Evolutionary conservation across 345 rosid genomes (phyloP), one percentile per base, ranked within the genome.

Genomic region (Microthlaspi erraticum): DNA sequence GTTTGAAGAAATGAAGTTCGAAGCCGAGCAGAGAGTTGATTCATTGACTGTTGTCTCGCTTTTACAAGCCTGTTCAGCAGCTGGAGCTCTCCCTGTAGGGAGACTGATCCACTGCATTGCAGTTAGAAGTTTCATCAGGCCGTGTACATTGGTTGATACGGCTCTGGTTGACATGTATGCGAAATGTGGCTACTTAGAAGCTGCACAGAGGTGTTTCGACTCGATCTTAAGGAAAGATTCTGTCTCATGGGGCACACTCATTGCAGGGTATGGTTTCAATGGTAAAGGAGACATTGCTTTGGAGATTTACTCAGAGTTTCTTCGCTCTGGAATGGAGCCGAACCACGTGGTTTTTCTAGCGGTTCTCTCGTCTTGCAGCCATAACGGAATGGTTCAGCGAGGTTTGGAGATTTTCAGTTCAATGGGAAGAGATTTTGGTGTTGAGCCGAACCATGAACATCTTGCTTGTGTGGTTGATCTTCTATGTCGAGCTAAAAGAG

Each of bases 111-210:
- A 92, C 75, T 66, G 82, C 79, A 79, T 83, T 65, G 66, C 76
- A 53, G 71, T 87, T 31, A 82, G 95, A 75, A 77, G 51, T 66
- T 81, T 59, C 58, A 72, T 85, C 66, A 75, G 79, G 73, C 81
- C 79, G 19, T 85, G 74, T 70, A 70, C 78, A 32, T 55, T 78
- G 60, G 81, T 85, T 61, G 80, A 76, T 56, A 92, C 90, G 51
- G 88, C 91, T 72, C 72, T 92, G 52, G 79, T 87, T 72, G 93
- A 88, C 82, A 83, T 86, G 86, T 92, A 92, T 69, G 82, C 83
- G 52, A 92, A 92, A 83, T 88, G 95, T 54, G 91, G 98, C 38
- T 68, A 76, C 73, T 69, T 90, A 73, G 82, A 75, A 68, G 49
- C 80, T 78, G 91, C 96, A 37, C 78, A 55, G 53, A 90, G 82